Percentiles rank a stretch among this genome's conserved stretches.
These are phyloP conservation scores for Breynia disticha DNA, from an alignment of 441 rosid species.

Conservation along the genomic window DNA sequence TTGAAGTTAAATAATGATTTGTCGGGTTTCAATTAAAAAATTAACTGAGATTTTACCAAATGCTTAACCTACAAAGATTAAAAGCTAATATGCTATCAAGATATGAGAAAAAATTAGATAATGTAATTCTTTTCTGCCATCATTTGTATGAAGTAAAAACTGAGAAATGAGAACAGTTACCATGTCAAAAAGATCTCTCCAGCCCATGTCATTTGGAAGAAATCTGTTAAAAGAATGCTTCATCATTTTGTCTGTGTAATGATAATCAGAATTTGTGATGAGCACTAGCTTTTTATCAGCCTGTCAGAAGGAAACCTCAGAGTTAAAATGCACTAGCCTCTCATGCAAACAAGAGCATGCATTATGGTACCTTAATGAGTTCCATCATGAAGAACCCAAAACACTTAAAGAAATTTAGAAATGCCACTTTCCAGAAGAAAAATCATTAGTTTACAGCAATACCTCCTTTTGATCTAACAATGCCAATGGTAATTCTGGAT, in stretches of 20 bases:
- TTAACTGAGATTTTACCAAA: neutral
- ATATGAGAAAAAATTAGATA: neutral
- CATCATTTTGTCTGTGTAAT: slow-evolving; percentile 96
- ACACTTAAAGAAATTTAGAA: no score
- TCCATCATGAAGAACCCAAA: neutral
- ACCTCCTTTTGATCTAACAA: slow-evolving; percentile 97
- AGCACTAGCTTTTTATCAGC: slow-evolving; percentile 95
- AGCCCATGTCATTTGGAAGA: slow-evolving; percentile 85
- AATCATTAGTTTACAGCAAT: slow-evolving; percentile 11
- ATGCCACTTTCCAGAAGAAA: neutral
- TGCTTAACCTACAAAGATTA: neutral
- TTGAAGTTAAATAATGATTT: no score
- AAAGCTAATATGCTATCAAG: neutral
- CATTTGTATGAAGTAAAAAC: slow-evolving; percentile 3
- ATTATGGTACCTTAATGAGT: neutral
- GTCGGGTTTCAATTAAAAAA: no score
- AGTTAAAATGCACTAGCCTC: neutral
- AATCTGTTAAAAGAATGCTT: slow-evolving; percentile 84
- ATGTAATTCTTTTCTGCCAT: neutral
- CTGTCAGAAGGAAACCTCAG: slow-evolving; percentile 30
- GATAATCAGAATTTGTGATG: slow-evolving; percentile 93
- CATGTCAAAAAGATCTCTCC: slow-evolving; percentile 93
- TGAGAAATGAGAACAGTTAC: slow-evolving; percentile 28
- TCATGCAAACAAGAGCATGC: no score
- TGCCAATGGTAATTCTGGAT: slow-evolving; percentile 86